Percentiles rank a stretch among this genome's conserved stretches.
phyloP scores from a whole-genome alignment of 495 filamentous ascomycete genomes.

The Bacidia rubella region DNA sequence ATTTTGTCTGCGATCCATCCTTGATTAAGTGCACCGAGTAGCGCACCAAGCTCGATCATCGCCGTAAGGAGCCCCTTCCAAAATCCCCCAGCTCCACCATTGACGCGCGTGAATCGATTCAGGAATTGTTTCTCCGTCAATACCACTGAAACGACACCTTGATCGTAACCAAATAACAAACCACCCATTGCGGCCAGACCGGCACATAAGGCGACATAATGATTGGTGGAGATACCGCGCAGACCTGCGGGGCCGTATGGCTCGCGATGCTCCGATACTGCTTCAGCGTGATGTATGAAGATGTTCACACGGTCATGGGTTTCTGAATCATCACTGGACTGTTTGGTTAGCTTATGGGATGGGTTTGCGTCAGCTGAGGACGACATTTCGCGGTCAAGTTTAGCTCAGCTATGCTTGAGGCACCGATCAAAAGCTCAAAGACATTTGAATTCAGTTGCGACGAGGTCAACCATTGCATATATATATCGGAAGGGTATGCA shows the following conservation, averaged over 20 bases:
- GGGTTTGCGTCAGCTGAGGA: not conserved
- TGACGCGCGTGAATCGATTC: constrained; percentile 32
- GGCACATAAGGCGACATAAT: constrained; percentile 39
- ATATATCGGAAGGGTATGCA: not conserved
- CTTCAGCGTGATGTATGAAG: constrained; percentile 32
- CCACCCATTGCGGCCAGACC: constrained; percentile 43
- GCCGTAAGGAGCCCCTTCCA: constrained; percentile 48
- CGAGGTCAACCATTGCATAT: no score
- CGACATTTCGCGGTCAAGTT: not conserved
- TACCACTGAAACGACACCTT: constrained; percentile 42
- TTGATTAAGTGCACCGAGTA: constrained; percentile 41
- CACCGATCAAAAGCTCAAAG: no score
- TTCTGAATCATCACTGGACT: not conserved
- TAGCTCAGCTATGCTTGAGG: no score
- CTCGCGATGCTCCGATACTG: constrained; percentile 26
- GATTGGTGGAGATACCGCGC: constrained; percentile 33
- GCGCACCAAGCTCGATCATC: constrained; percentile 46
- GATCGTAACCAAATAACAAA: constrained; percentile 45
- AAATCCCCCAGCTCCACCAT: constrained; percentile 35
- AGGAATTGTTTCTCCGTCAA: constrained; percentile 47
- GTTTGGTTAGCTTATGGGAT: constrained; percentile 4
- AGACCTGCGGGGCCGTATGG: constrained; percentile 36
- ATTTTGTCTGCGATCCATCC: constrained; percentile 47
- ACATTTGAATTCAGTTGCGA: no score
- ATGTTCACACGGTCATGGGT: not conserved